Base-by-base conservation (phyloP, 2,329 filamentous ascomycete species). In the Penicillium decumbens region DNA sequence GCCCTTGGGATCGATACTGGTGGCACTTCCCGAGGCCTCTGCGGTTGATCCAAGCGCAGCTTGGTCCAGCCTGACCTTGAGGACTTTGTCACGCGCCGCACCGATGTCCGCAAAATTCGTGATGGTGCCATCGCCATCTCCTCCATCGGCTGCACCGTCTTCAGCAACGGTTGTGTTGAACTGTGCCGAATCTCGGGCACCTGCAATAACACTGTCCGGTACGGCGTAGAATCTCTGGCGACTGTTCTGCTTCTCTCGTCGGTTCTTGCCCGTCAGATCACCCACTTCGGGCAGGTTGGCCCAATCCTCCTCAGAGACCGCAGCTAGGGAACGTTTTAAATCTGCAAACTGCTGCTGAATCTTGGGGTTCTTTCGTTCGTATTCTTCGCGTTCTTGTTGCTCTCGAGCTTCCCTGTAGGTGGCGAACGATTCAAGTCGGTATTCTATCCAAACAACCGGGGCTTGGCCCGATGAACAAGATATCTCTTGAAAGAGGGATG, bases 51-150 rank as follows among this genome's bases (percentile, higher is more conserved):
- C 84, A 56, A 85, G 81, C 4, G 89, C 91, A 6, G 90, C 91
- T 66, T 95, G 88, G 62, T 97, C 92, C 37, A 98, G 77, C 59
- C 89, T 85, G n/a, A 95, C 92, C 67, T 95, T 87, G 45, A 98
- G 80, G 35, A 96, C 93, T 71, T 95, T 96, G 75, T 96, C 89
- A 74, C 93, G 84, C 18, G 93, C 95, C 39, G 91, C 90, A 71
- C 95, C 93, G 55, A 98, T 97, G 69, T 95, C 88, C 39, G 92
- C 92, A 67, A 98, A 98, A 67, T 98, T 96, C 9, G 92, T 98
- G 82, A 95, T 93, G 1, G 90, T 95, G 2, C 92, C 91, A 63
- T 95, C 90, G 2, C 72, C 68, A 43, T 70, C 80, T 27, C 60
- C 64, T 30, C 64, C 68, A 41, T 77, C 75, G n/a, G 77, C 71